Evolutionary conservation across 2,329 filamentous ascomycete species (phyloP), one percentile per base, ranked within the genome.

Genomic region (Neocatenulostroma microsporum): DNA sequence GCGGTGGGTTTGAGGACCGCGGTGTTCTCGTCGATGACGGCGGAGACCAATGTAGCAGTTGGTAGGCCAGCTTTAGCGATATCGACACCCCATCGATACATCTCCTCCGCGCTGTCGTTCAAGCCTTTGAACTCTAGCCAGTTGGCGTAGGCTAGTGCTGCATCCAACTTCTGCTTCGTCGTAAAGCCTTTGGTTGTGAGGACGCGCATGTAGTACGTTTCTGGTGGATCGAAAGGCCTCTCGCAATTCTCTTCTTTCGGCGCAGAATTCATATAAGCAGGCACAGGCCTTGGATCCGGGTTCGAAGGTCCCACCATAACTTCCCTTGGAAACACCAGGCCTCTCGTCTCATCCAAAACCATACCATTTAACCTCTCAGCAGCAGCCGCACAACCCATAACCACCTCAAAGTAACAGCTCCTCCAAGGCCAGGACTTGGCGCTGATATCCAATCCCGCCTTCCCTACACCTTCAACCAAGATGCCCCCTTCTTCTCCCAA

Each of bases 281-380:
- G 78, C 26, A 87, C 72, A 0, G 85, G 84, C 48, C 73, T 76
- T 1, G 87, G 87, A 39, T 78, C 70, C 1, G 84, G 85, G 57
- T 95, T 95, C 3, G 84, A 86, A 1, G 86, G 84, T 0, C 87
- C 87, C 31, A 83, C 72, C 36, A 95, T 76, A 43, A 82, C 78
- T 30, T 84, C 78, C 5, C 75, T 73, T 0, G 84, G 78, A 47
- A 84, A 89, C 20, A 82, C 72, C 18, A 82, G 62, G 27, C 73
- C 70, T 45, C 78, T 71, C 7, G 72, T 80, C 29, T 63, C 76
- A 59, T 94, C 86, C 28, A 73, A 69, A 12, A 93, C 69, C 72
- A 80, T 86, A 31, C 82, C 82, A 46, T 94, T 84, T 15, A 93
- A 65, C 48, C 88, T 77, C 62, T 95, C 88, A 4, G 86, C 79